Conservation (phyloP, 2,329 filamentous ascomycete genomes). For the Didymella arachidicola region DNA sequence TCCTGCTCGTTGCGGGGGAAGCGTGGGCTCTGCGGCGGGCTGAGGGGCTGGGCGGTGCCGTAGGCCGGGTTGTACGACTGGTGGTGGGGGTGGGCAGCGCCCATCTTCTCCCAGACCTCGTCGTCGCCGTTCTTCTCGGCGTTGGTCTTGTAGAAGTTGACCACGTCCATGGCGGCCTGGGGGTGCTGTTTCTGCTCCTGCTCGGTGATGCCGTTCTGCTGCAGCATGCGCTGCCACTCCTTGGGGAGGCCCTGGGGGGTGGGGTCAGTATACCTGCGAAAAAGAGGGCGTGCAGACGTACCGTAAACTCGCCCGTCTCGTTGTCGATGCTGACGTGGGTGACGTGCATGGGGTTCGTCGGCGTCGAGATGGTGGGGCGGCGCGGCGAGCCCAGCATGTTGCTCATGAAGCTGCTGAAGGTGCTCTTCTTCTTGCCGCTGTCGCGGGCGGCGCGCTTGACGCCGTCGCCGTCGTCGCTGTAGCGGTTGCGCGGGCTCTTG, state of each 20-base stretch:
- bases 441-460: slow-evolving; percentile 43
- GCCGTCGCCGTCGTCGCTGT: slow-evolving; percentile 48
- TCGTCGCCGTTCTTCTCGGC: slow-evolving; percentile 82
- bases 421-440: slow-evolving; percentile 52
- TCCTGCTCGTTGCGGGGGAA: slow-evolving; percentile 90
- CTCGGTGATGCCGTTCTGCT: slow-evolving; percentile 94
- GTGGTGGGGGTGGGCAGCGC: slow-evolving; percentile 74
- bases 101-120: slow-evolving; percentile 94
- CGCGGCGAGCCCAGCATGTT: slow-evolving; percentile 70
- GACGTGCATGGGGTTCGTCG: slow-evolving; percentile 96
- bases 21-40: slow-evolving; percentile 82
- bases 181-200: slow-evolving; percentile 96
- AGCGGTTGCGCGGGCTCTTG: slow-evolving; percentile 51
- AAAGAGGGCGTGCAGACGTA: slow-evolving; percentile 57
- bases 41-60: slow-evolving; percentile 63
- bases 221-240: slow-evolving; percentile 96
- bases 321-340: slow-evolving; percentile 98
- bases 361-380: slow-evolving; percentile 93
- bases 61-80: slow-evolving; percentile 43
- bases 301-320: slow-evolving; percentile 93
- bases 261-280: slow-evolving; percentile 33
- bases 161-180: slow-evolving; percentile 92
- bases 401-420: slow-evolving; percentile 52
- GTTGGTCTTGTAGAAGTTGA: slow-evolving; percentile 97
- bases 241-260: slow-evolving; percentile 86